Evolutionary conservation across 2,329 filamentous ascomycete species (phyloP), one percentile per base, ranked within the genome.

Genomic region (Xylaria sp.): DNA sequence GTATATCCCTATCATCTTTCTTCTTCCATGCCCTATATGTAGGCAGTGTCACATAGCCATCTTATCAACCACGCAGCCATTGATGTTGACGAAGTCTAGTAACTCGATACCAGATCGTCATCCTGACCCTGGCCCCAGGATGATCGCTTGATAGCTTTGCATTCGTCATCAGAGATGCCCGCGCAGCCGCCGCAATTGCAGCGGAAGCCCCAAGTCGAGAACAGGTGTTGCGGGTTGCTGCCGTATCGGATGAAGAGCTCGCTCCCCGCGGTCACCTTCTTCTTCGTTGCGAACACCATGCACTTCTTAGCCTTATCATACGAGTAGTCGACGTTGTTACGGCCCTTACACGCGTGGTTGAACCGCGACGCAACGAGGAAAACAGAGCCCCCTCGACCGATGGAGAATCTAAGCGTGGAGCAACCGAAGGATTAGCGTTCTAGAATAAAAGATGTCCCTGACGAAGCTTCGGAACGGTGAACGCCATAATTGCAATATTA

Each of bases 231-330:
- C 0, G 83, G 81, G 1, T 76, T 76, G 0, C 69, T 72, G 0
- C 82, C 83, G 63, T 89, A 89, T 1, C 79, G 81, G 28, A 89
- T 86, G 0, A 82, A 84, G 2, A 89, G 75, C 75, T 89, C 87
- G 7, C 82, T 74, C 0, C 85, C 86, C 0, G 79, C 77, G 0
- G 71, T 59, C 9, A 88, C 77, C 1, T 80, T 75, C 2, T 72
- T 75, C 9, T 74, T 74, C 2, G 84, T 79, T 1, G 76, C 78
- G 67, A 89, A 79, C 0, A 80, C 75, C 40, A 90, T 81, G 3
- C 78, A 74, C 6, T 77, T 70, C 1, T 71, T 65, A 0, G 64
- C 48, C 0, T 59, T 6, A 59, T 85, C 80, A 71, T 82, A 87
- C 10, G 68, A 71, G 72, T 85, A 89, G 1, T 77, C 71, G 31